Base-by-base conservation (phyloP, 2,329 filamentous ascomycete genomes). In the Ascochyta rabiei region DNA sequence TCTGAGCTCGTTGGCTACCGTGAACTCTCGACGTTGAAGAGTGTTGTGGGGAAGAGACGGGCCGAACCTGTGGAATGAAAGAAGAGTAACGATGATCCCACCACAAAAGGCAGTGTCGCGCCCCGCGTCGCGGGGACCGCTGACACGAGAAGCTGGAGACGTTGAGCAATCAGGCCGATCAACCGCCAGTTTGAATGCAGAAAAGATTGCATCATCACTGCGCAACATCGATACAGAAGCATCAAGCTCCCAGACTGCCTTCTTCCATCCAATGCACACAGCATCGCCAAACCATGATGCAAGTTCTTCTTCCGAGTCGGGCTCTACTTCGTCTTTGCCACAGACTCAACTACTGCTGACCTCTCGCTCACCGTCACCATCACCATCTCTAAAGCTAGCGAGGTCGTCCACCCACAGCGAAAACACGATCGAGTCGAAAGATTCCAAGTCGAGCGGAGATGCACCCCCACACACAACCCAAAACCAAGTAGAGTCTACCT, bases 111-210 rank as follows among this genome's bases (percentile, higher is more conserved):
- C 57, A 37, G 58, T 59, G 30, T 66, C 67, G 18, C 56, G 55
- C 47, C 38, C 59, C 30, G 59, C 61, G 46, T 57, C 54, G 16
- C 57, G 48, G 43, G 53, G 54, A 24, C 63, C 54, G 16, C 44
- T 35, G 9, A 37, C 39, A 19, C 57, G 55, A 37, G 53, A 59
- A 21, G 43, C 47, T 21, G 57, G 26, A 43, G 44, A 62, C 5
- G 41, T 48, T 21, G 61, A 66, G 50, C 68, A 72, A 53, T 61
- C 56, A 41, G 67, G 64, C 21, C 63, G 62, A 21, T 63, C 67
- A 7, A 49, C 48, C 9, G 54, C 59, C 8, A 65, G 50, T 46
- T 40, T 68, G 39, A 42, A 53, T 40, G 64, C 66, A 8, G 69
- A 67, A 47, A 60, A 53, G 37, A 65, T 59, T 18, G 60, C 62